Base-by-base conservation (phyloP, 768 basidiomycete species). In the Postia placenta region DNA sequence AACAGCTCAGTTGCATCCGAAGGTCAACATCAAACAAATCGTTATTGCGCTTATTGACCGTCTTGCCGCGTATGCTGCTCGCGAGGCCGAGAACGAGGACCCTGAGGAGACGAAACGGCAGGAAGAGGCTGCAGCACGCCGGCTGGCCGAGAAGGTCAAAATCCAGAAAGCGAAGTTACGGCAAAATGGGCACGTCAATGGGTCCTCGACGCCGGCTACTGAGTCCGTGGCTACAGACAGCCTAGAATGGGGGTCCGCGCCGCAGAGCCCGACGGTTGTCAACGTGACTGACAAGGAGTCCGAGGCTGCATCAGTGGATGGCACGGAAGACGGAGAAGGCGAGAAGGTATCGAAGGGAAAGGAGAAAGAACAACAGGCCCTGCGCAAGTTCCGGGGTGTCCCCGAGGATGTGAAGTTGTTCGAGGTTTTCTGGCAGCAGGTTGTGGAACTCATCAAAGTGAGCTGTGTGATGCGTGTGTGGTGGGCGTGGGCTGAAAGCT, bases 401-500 rank as follows among this genome's bases (percentile, higher is more conserved):
- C 96, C 96, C 6, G 89, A 93, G 63, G 79, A 97, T 56, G 96
- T 96, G 20, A 90, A 87, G 61, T 68, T 99, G 45, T 99, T 99
- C 54, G 96, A 99, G 63, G 93, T 98, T 11, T 99, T 98, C 65
- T 99, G 96, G 95, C 85, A 88, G 55, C 96, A 99, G 64, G 92
- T 98, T 4, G 94, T 98, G 11, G 87, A 96, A 64, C 80, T 99
- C 23, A 94, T 99, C 74, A 96, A 94, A 80, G 93, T 91, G 56
- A 17, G 78, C 62, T 17, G 7, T 38, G 12, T 47, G 22, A 23
- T 17, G 5, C 35, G 5, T 28, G 12, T 33, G 17, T 33, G n/a
- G 3, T 11, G n/a, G 25, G 9, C 19, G 23, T 26, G 25, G 51
- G 56, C 20, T 63, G 35, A 39, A 27, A 26, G 25, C 11, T 25